A percentile compares a stretch with the other conserved stretches of the same genome.
Evolutionary conservation across 768 basidiomycete species (phyloP).

Genomic region (Panus rudis): DNA sequence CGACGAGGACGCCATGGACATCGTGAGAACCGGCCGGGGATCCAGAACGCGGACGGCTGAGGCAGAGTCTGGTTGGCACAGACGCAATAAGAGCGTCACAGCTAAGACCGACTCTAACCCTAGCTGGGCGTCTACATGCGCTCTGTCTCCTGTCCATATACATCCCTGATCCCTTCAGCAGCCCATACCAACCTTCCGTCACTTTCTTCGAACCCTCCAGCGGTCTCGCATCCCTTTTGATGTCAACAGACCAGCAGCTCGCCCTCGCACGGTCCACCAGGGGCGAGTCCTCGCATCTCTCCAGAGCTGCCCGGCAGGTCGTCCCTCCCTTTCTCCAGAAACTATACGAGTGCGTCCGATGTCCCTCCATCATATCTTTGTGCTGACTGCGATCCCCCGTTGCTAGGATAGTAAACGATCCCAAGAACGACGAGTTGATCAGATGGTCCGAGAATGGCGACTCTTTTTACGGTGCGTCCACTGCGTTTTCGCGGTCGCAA

Average conservation of each 20-base stretch:
- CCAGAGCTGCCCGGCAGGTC: slow-evolving; percentile 39
- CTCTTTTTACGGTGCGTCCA: slow-evolving; percentile 74
- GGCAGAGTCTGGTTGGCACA: no score
- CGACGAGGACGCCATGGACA: not conserved
- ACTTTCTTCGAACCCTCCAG: no score
- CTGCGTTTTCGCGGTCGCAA: not conserved
- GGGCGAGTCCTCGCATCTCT: slow-evolving; percentile 32
- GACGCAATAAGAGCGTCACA: no score
- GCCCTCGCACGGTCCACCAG: slow-evolving; percentile 44
- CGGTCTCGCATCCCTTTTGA: no score
- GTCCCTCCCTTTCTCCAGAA: slow-evolving; percentile 90
- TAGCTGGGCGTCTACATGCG: no score
- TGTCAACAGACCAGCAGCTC: slow-evolving; percentile 51
- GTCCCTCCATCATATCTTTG: slow-evolving; percentile 10
- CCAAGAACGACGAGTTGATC: slow-evolving; percentile 75
- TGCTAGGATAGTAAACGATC: slow-evolving; percentile 85
- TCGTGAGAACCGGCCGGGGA: not conserved
- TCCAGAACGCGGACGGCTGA: not conserved
- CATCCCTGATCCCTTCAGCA: no score
- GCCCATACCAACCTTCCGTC: no score
- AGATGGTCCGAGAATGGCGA: slow-evolving; percentile 89
- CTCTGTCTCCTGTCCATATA: no score
- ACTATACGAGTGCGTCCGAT: slow-evolving; percentile 69
- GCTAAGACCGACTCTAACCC: no score
- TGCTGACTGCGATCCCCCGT: no score